These are phyloP conservation scores for Phaseolus lunatus DNA, from an alignment of 306 rosid genomes.

Conservation along the genomic window DNA sequence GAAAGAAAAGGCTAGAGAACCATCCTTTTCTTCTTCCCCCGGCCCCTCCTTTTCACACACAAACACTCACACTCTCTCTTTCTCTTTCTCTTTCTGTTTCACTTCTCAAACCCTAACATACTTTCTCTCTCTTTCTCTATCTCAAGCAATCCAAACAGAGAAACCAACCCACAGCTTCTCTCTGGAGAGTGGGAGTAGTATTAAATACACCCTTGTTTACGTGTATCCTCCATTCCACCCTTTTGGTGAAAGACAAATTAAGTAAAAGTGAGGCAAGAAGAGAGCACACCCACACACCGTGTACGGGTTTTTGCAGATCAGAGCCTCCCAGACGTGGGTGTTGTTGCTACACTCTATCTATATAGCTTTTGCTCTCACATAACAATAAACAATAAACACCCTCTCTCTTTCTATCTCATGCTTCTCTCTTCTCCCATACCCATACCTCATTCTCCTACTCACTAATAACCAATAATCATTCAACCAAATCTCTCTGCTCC, in stretches of 20 bases:
- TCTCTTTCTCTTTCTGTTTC: not conserved
- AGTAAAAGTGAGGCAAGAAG: constrained; percentile 46
- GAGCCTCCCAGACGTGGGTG: constrained; percentile 35
- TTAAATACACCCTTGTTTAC: constrained; percentile 46
- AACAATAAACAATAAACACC: constrained; percentile 36
- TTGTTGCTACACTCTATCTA: not conserved
- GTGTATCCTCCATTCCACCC: constrained; percentile 20
- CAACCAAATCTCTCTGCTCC: constrained; percentile 46
- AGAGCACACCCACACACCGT: not conserved
- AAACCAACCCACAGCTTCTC: not conserved
- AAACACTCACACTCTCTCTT: not conserved
- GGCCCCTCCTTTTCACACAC: not conserved
- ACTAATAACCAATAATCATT: not conserved
- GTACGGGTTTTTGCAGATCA: constrained; percentile 38
- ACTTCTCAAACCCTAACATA: constrained; percentile 63
- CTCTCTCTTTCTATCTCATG: constrained; percentile 22
- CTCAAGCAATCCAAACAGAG: constrained; percentile 26
- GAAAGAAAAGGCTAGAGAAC: constrained; percentile 51
- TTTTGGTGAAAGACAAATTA: constrained; percentile 46
- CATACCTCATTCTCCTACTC: constrained; percentile 22
- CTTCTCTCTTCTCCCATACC: constrained; percentile 43
- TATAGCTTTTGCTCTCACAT: constrained; percentile 13
- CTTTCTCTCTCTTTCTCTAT: not conserved
- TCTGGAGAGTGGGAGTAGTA: constrained; percentile 39
- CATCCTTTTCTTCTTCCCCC: constrained; percentile 37